Evolutionary conservation across 192 early-diverging fungal species (phyloP).

Genomic region (Entomortierella beljakovae): DNA sequence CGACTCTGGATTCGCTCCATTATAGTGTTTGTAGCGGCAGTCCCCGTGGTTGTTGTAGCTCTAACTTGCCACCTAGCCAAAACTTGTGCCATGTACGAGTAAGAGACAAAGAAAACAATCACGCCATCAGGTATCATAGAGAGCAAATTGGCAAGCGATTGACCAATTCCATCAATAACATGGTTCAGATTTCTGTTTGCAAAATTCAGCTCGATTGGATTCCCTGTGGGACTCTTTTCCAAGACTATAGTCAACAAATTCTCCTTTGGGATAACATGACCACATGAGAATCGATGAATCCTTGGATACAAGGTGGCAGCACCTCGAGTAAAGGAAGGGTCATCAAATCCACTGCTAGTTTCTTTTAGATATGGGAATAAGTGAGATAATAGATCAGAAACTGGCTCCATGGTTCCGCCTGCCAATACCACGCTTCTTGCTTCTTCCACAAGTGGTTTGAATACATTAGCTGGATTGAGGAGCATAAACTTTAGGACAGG

Average conservation of each 20-base stretch:
- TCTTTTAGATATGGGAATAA: slow-evolving; percentile 46
- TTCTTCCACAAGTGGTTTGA: slow-evolving; percentile 81
- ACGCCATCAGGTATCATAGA: slow-evolving; percentile 85
- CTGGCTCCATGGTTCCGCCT: slow-evolving; percentile 94
- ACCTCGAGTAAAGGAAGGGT: not conserved
- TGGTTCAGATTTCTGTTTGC: slow-evolving; percentile 59
- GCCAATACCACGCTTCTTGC: slow-evolving; percentile 87
- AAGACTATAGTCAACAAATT: slow-evolving; percentile 78
- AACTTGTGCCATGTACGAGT: slow-evolving; percentile 77
- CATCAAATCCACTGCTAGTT: not conserved
- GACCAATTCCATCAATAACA: slow-evolving; percentile 77
- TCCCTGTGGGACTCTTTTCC: slow-evolving; percentile 70
- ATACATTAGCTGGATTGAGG: slow-evolving; percentile 85
- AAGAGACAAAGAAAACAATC: slow-evolving; percentile 91
- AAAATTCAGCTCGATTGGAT: slow-evolving; percentile 75
- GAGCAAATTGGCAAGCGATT: slow-evolving; percentile 75
- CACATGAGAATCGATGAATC: slow-evolving; percentile 80
- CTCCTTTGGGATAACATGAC: slow-evolving; percentile 86
- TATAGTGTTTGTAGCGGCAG: slow-evolving; percentile 3
- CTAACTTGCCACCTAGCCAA: slow-evolving; percentile 62
- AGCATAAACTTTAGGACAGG: slow-evolving; percentile 83
- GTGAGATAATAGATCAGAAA: slow-evolving; percentile 56
- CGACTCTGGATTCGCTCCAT: slow-evolving; percentile 30
- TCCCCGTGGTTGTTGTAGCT: not conserved
- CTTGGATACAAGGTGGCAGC: slow-evolving; percentile 18